These are phyloP conservation scores for Paraconiothyrium brasiliense DNA, from an alignment of 2,329 filamentous ascomycete species.

Conservation along the genomic window DNA sequence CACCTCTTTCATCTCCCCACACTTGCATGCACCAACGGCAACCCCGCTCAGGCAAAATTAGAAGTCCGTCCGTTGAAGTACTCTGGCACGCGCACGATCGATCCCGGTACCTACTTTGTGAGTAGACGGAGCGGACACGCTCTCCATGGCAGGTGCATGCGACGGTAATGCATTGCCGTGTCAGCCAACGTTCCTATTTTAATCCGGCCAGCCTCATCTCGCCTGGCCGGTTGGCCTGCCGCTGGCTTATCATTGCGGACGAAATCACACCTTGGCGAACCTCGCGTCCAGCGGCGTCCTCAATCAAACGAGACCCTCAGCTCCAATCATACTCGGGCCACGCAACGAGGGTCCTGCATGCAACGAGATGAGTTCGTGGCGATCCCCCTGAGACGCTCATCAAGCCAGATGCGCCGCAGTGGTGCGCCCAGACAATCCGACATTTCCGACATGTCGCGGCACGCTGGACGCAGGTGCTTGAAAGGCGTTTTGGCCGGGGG, in stretches of 20 bases:
- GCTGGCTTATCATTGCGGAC: background rate
- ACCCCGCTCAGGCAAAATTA: background rate
- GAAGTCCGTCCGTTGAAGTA: background rate
- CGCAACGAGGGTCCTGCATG: background rate
- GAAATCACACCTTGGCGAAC: constrained; percentile 2
- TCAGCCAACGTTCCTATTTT: constrained; percentile 5
- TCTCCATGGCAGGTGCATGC: background rate
- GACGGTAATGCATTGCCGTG: background rate
- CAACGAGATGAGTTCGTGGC: background rate
- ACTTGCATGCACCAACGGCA: background rate
- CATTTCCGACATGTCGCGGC: background rate
- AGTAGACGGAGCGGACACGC: background rate
- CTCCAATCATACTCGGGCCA: no score
- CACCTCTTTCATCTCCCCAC: constrained; percentile 7
- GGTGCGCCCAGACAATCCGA: background rate
- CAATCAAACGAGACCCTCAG: background rate
- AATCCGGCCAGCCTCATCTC: background rate
- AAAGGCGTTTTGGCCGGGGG: constrained; percentile 8
- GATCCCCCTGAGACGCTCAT: constrained; percentile 13
- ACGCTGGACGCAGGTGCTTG: constrained; percentile 2
- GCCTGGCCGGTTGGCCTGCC: background rate
- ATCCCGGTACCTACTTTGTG: background rate
- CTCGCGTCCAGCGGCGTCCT: background rate
- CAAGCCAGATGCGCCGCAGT: background rate
- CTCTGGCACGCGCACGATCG: background rate